These are phyloP conservation scores for Backusella tarrabulga DNA, from an alignment of 192 early-diverging fungal genomes.

Conservation along the genomic window DNA sequence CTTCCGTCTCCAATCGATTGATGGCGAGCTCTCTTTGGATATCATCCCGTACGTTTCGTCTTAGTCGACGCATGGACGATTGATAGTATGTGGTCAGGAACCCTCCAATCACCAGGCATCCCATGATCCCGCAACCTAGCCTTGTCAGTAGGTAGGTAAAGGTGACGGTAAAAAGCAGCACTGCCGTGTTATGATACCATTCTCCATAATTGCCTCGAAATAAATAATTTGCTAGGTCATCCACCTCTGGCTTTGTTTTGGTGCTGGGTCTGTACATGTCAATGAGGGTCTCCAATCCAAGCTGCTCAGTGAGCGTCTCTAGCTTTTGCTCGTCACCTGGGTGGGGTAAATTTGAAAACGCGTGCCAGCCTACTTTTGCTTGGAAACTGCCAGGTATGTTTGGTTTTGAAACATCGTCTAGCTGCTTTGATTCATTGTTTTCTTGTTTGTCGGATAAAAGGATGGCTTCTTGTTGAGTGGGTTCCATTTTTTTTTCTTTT, in stretches of 20 bases:
- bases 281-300: slow-evolving; percentile 7
- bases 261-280: slow-evolving; percentile 12
- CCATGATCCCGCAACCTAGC: slow-evolving; percentile 32
- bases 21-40: slow-evolving; percentile 61
- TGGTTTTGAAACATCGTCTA: background rate
- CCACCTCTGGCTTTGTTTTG: background rate
- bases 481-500: background rate
- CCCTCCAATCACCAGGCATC: slow-evolving; percentile 36
- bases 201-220: slow-evolving; percentile 37
- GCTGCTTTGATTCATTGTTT: background rate
- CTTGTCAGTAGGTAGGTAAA: slow-evolving; percentile 27
- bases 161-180: slow-evolving; percentile 24
- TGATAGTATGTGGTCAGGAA: slow-evolving; percentile 68
- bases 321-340: slow-evolving; percentile 24
- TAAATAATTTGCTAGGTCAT: slow-evolving; percentile 25
- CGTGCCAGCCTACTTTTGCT: slow-evolving; percentile 28
- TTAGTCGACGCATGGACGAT: slow-evolving; percentile 65
- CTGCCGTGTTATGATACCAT: slow-evolving; percentile 36
- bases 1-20: slow-evolving; percentile 43
- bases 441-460: background rate
- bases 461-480: background rate
- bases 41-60: slow-evolving; percentile 68
- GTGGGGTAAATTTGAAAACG: slow-evolving; percentile 31
- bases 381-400: slow-evolving; percentile 6
- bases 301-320: background rate